Conservation (phyloP, 306 rosid species). For the Cicer arietinum region DNA sequence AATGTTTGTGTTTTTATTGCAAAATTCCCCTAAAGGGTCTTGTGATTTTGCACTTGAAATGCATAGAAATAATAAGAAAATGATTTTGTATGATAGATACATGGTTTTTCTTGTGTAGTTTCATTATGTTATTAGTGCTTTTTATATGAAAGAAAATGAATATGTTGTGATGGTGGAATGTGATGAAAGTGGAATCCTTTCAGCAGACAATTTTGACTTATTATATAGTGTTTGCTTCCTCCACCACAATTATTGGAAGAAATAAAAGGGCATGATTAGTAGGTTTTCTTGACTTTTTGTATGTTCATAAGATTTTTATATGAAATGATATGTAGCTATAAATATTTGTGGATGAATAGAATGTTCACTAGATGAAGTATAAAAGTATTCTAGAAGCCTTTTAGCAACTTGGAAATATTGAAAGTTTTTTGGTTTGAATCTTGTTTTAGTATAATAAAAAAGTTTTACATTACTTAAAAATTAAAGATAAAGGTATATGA, state of each 20-base stretch:
- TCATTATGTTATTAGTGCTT: slow-evolving; percentile 13
- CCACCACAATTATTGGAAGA: slow-evolving; percentile 9
- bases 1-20: slow-evolving; percentile 54
- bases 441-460: no score
- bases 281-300: slow-evolving; percentile 23
- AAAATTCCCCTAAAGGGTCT: slow-evolving; percentile 59
- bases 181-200: slow-evolving; percentile 36
- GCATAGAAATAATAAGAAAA: slow-evolving; percentile 51
- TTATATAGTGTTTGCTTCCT: not conserved
- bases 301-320: no score
- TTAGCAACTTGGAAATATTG: no score
- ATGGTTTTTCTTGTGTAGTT: slow-evolving; percentile 30
- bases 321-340: no score
- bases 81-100: slow-evolving; percentile 39
- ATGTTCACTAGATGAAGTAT: no score
- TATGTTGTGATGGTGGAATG: slow-evolving; percentile 26
- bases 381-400: no score
- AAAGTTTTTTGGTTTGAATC: no score
- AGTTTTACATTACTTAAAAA: no score
- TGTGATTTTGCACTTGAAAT: slow-evolving; percentile 49
- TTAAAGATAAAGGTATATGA: no score
- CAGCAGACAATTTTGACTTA: slow-evolving; percentile 54
- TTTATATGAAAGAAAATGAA: slow-evolving; percentile 28
- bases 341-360: no score
- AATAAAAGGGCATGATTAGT: not conserved